Conservation (phyloP, 2,329 filamentous ascomycete genomes). For the Aspergillus hiratsukae region DNA sequence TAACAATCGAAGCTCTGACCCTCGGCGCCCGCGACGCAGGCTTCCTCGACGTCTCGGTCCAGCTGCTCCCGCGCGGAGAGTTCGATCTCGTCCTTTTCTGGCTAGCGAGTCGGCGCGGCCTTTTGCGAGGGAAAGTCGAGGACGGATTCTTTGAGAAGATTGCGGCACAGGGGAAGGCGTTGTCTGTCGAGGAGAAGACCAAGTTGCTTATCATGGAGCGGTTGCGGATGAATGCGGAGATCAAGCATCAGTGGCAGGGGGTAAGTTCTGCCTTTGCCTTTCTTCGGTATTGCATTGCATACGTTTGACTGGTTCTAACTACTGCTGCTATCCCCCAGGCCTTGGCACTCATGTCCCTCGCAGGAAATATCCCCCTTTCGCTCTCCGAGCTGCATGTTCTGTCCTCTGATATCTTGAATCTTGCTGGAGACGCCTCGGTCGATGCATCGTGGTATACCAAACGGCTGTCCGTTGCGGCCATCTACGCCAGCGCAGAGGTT, state of each 20-base stretch:
- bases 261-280: constrained; percentile 45
- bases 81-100: constrained; percentile 68
- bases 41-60: constrained; percentile 80
- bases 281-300: constrained; percentile 2
- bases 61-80: constrained; percentile 71
- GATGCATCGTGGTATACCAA: constrained; percentile 87
- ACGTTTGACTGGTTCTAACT: constrained; percentile 1
- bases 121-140: constrained; percentile 34
- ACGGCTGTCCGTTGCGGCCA: constrained; percentile 56
- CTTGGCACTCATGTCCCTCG: constrained; percentile 83
- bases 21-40: constrained; percentile 78
- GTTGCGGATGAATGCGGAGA: constrained; percentile 65
- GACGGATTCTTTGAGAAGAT: constrained; percentile 22
- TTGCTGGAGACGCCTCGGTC: constrained; percentile 75
- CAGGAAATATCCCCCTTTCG: constrained; percentile 69
- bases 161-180: constrained; percentile 16
- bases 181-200: constrained; percentile 60
- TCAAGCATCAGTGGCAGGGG: constrained; percentile 82
- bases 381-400: constrained; percentile 74
- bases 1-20: constrained; percentile 67
- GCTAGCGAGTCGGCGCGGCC: constrained; percentile 38
- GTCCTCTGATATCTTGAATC: constrained; percentile 87
- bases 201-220: constrained; percentile 70
- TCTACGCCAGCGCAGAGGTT: constrained; percentile 77
- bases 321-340: constrained; percentile 52